phyloP scores from a whole-genome alignment of 495 filamentous ascomycete species.

The Daldinia grandis region DNA sequence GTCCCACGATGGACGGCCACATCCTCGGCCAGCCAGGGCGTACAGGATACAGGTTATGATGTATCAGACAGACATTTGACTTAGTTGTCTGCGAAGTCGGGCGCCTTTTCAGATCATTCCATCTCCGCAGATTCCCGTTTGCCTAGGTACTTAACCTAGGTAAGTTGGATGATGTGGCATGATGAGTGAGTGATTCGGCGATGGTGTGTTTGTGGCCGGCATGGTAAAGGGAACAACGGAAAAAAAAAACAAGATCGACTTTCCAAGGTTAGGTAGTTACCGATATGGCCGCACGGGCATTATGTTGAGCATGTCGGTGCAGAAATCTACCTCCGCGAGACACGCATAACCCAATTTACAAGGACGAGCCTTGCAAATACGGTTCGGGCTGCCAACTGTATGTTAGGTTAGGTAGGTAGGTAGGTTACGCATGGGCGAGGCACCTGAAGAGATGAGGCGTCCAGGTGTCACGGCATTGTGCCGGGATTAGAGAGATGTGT shows the following conservation, averaged over 20 bases:
- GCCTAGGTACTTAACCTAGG: neutral
- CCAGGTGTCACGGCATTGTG: conserved; percentile 34
- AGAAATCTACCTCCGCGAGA: conserved; percentile 27
- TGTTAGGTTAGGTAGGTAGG: too few relatives aligned
- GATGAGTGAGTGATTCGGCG: conserved; percentile 19
- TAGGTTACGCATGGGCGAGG: conserved; percentile 31
- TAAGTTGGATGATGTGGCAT: conserved; percentile 39
- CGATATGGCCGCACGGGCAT: conserved; percentile 18
- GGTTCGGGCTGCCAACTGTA: conserved; percentile 33
- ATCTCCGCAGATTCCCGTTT: conserved; percentile 16
- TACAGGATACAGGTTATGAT: neutral
- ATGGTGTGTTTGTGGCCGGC: conserved; percentile 25
- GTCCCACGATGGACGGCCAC: conserved; percentile 8
- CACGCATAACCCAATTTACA: conserved; percentile 29
- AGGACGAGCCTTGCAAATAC: conserved; percentile 35
- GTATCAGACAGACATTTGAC: conserved; percentile 20
- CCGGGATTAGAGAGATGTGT: conserved; percentile 23
- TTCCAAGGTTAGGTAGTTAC: neutral
- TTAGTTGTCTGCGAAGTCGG: conserved; percentile 15
- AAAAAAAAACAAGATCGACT: neutral
- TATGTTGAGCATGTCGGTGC: conserved; percentile 15
- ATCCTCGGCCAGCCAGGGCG: conserved; percentile 7
- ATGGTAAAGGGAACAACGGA: conserved; percentile 3
- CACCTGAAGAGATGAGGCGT: conserved; percentile 38
- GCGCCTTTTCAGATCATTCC: conserved; percentile 24